Conservation (phyloP, 1,139 yeast species). For the Hanseniaspora gamundiae region DNA sequence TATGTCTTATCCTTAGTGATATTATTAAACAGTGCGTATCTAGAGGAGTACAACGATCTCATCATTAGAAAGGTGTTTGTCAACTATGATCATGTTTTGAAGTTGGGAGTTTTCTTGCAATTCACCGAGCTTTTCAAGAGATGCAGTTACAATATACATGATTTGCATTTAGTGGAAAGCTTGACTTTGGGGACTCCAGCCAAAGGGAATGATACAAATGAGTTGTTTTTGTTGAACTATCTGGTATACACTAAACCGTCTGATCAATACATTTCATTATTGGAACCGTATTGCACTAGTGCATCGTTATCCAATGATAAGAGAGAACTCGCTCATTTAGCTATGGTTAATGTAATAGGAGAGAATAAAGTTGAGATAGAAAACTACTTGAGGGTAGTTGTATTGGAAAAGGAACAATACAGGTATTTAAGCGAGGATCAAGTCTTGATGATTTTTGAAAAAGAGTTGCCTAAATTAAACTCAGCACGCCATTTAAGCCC, state of each 20-base stretch:
- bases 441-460: neutral
- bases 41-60: neutral
- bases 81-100: neutral
- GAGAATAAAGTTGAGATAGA: neutral
- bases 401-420: neutral
- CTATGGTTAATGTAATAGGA: neutral
- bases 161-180: neutral
- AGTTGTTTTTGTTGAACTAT: neutral
- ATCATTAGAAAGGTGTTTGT: neutral
- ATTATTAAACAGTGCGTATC: neutral
- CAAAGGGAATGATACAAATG: neutral
- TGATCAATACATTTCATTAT: neutral
- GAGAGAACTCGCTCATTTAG: neutral
- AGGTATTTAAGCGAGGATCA: neutral
- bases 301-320: neutral
- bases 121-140: neutral
- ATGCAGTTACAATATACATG: neutral
- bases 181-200: neutral
- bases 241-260: neutral
- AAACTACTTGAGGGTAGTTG: neutral
- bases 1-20: neutral
- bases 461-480: neutral
- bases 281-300: neutral
- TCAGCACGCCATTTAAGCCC: neutral
- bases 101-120: neutral